Base-by-base conservation (phyloP, 495 filamentous ascomycete genomes). In the Penicillium longicatenatum region DNA sequence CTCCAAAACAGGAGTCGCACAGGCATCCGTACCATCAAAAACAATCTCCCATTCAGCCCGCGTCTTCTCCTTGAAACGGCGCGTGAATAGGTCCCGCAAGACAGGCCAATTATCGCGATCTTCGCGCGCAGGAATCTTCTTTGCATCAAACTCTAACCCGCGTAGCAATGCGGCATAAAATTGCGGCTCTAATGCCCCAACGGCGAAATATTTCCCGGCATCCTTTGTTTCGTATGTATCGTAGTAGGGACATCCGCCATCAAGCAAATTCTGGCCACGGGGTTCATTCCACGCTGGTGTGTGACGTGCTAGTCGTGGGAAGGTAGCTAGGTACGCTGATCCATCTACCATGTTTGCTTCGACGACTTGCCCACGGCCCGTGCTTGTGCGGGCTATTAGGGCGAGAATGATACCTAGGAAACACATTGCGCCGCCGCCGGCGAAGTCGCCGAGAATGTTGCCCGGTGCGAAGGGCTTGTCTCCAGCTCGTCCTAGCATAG, bases 341-440 rank as follows among this genome's bases (percentile, higher is more conserved):
- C 93, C 93, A 72, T 98, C 93, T 6, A 97, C 93, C 93, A 98
- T 98, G 72, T 96, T 97, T 4, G 88, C 90, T 72, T 97, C 92
- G 0, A 98, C 92, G 3, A 97, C 83, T 73, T 96, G 92, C 0
- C 92, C 93, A 14, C 77, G 76, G 1, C 92, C 92, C 1, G 75
- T 86, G 31, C 59, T 60, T 3, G 64, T 50, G 30, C 80, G 72
- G 1, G 70, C 65, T 7, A 80, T 53, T 17, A 83, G 41, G 0
- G 80, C 80, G 3, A 80, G 65, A 17, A 83, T 52, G 21, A 83
- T 80, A 3, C 82, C 83, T 44, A 80, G 49, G 59, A 93, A 88
- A 42, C 91, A 85, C 61, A 85, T 84, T 2, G 87, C 82, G n/a
- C 93, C 93, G 14, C 93, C 93, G 24, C 92, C 93, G 1, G 89